Conservation (phyloP, 345 rosid species). For the Arabidopsis suecica region DNA sequence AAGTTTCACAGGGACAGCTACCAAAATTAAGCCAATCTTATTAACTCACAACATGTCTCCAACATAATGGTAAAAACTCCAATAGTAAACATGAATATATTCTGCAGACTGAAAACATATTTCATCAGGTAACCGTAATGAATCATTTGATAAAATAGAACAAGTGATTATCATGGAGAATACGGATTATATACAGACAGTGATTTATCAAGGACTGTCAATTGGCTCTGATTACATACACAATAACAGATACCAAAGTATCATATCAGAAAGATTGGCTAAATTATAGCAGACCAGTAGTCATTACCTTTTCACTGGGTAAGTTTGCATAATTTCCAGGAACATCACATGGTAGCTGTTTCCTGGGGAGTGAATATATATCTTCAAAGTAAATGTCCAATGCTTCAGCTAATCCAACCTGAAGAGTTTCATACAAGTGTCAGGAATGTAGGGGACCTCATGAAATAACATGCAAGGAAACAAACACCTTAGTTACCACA, state of each 20-base stretch:
- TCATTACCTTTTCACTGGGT: constrained; percentile 68
- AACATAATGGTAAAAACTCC: not conserved
- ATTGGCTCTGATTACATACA: constrained; percentile 1
- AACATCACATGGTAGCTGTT: constrained; percentile 60
- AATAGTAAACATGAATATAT: constrained; percentile 13
- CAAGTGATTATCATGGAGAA: constrained; percentile 9
- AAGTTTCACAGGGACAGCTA: constrained; percentile 10
- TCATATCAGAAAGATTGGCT: constrained; percentile 3
- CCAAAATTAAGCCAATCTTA: not conserved
- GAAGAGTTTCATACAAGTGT: constrained; percentile 39
- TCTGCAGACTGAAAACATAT: constrained; percentile 7
- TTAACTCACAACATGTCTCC: not conserved
- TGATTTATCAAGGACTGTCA: not conserved
- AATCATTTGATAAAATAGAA: not conserved
- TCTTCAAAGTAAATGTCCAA: constrained; percentile 89
- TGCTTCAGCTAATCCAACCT: constrained; percentile 84
- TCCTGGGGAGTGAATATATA: constrained; percentile 69
- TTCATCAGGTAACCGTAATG: not conserved
- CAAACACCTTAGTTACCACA: constrained; percentile 22
- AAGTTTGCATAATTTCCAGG: constrained; percentile 52
- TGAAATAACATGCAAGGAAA: not conserved
- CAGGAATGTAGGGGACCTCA: constrained; percentile 25
- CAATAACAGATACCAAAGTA: not conserved
- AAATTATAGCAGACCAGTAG: constrained; percentile 8
- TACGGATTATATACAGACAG: not conserved